A percentile compares a stretch with the other conserved stretches of the same genome.
Evolutionary conservation across 805 yeast species (phyloP).

Genomic region (Pichia ethanolica): DNA sequence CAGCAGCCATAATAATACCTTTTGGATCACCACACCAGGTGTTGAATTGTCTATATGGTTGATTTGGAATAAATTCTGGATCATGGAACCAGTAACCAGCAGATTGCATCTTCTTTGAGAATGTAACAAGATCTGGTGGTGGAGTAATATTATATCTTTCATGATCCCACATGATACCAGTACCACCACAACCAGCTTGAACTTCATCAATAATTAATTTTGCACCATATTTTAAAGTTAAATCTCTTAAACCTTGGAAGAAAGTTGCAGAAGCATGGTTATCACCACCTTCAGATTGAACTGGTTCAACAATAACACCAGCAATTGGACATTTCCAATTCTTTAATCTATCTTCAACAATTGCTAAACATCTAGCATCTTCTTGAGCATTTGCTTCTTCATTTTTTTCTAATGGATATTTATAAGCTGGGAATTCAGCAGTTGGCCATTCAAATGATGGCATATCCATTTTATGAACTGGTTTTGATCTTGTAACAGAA

Average conservation of each 20-base stretch:
- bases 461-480: slow-evolving; percentile 86
- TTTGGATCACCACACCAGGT: slow-evolving; percentile 94
- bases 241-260: slow-evolving; percentile 77
- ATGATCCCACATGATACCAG: slow-evolving; percentile 83
- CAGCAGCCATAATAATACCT: slow-evolving; percentile 65
- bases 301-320: slow-evolving; percentile 84
- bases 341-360: slow-evolving; percentile 63
- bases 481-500: slow-evolving; percentile 88
- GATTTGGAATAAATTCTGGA: slow-evolving; percentile 63
- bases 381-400: slow-evolving; percentile 69
- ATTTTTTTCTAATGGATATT: slow-evolving; percentile 79
- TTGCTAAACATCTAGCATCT: slow-evolving; percentile 72
- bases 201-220: slow-evolving; percentile 79
- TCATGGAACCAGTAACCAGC: slow-evolving; percentile 82
- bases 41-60: slow-evolving; percentile 85
- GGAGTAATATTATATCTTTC: slow-evolving; percentile 72
- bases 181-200: slow-evolving; percentile 86
- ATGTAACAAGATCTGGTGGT: slow-evolving; percentile 79
- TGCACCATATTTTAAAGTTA: slow-evolving; percentile 63
- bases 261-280: slow-evolving; percentile 72
- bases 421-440: slow-evolving; percentile 75
- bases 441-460: slow-evolving; percentile 97
- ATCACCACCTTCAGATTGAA: slow-evolving; percentile 89
- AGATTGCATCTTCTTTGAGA: slow-evolving; percentile 82
- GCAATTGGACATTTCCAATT: slow-evolving; percentile 76